Conservation (phyloP, 1,284 basidiomycete genomes). For the Vanrija sp. region DNA sequence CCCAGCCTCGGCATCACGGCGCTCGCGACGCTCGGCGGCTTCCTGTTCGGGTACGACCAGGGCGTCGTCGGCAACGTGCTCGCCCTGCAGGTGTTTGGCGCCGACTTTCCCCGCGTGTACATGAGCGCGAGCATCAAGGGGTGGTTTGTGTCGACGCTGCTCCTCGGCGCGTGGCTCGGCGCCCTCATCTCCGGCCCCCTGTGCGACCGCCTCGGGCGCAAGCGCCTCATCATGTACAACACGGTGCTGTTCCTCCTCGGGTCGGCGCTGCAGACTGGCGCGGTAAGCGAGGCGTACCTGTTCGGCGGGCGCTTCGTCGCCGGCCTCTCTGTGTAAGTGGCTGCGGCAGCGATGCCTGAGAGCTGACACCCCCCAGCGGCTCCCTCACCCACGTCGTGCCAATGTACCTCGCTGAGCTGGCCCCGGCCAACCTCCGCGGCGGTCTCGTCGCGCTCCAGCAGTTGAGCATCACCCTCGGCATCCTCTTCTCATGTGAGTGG, state of each 20-base stretch:
- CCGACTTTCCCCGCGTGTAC: slow-evolving; percentile 11
- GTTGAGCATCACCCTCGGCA: slow-evolving; percentile 67
- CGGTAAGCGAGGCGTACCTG: slow-evolving; percentile 50
- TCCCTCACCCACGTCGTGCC: slow-evolving; percentile 26
- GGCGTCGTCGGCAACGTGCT: slow-evolving; percentile 20
- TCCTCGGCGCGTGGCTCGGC: slow-evolving; percentile 23
- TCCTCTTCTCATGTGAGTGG: slow-evolving; percentile 52
- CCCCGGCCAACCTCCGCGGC: slow-evolving; percentile 70
- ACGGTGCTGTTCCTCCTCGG: slow-evolving; percentile 53
- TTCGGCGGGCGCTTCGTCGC: slow-evolving; percentile 9
- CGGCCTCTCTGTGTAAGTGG: background rate
- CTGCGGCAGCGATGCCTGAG: slow-evolving; percentile 3
- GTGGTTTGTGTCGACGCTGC: slow-evolving; percentile 19
- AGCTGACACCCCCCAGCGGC: slow-evolving; percentile 20
- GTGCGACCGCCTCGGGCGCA: slow-evolving; percentile 20
- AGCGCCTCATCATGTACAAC: slow-evolving; percentile 21
- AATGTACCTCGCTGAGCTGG: slow-evolving; percentile 49
- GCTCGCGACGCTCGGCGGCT: slow-evolving; percentile 8
- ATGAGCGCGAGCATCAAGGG: slow-evolving; percentile 8
- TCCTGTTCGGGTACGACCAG: slow-evolving; percentile 17
- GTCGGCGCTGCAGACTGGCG: slow-evolving; percentile 48
- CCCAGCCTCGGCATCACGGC: slow-evolving; percentile 4
- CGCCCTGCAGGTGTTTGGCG: slow-evolving; percentile 17
- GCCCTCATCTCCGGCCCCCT: slow-evolving; percentile 23
- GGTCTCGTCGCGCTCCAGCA: slow-evolving; percentile 72